phyloP scores from a whole-genome alignment of 495 filamentous ascomycete genomes.

The Platismatia glauca region DNA sequence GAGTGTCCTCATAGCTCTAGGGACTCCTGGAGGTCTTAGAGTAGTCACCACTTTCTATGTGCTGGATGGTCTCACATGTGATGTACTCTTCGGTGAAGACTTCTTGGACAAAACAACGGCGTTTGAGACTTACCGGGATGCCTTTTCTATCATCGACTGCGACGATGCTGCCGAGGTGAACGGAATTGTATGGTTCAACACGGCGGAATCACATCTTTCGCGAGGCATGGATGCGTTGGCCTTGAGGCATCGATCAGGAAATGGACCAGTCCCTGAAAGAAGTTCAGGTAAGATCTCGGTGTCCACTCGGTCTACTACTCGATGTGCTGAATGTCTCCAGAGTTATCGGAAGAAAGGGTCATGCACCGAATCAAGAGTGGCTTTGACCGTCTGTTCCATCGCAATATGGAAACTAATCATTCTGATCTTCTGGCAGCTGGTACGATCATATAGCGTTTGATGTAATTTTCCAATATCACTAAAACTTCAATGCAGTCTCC shows the following conservation, averaged over 20 bases:
- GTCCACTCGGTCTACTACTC: background rate
- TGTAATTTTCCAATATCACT: background rate
- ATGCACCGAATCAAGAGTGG: background rate
- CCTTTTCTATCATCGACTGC: conserved; percentile 14
- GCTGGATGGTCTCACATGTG: conserved; percentile 10
- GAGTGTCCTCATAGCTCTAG: conserved; percentile 1
- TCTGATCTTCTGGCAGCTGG: background rate
- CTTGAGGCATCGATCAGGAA: background rate
- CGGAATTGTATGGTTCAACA: background rate
- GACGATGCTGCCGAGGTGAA: background rate
- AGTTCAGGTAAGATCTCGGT: background rate
- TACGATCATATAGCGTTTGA: background rate
- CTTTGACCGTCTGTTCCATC: background rate
- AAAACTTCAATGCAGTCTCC: background rate
- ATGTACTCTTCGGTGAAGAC: conserved; percentile 12
- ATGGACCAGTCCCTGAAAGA: background rate
- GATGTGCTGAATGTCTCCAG: background rate
- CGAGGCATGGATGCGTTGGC: background rate
- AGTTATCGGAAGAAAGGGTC: background rate
- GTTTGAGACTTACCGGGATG: no score
- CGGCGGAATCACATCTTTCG: background rate
- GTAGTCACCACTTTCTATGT: conserved; percentile 7
- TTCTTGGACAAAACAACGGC: no score
- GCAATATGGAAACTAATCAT: background rate
- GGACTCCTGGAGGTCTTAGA: background rate